Percentiles rank a stretch among this genome's conserved stretches.
Conservation (phyloP, 371 early-diverging fungal genomes). For the Rhizopus sp. region DNA sequence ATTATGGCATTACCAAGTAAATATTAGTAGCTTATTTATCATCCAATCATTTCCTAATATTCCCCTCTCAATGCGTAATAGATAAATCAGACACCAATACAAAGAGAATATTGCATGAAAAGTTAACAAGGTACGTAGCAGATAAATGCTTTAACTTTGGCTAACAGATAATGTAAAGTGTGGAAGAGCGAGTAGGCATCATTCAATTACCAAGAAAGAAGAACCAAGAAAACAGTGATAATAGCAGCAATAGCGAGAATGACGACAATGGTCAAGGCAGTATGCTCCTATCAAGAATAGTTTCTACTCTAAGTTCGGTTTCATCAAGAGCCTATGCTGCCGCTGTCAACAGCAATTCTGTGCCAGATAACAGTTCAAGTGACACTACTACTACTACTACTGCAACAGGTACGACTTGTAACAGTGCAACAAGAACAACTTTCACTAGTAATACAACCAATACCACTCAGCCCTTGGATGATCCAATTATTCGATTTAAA, state of each 20-base stretch:
- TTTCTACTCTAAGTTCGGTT: conserved; percentile 27
- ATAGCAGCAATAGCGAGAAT: background rate
- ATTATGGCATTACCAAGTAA: conserved; percentile 61
- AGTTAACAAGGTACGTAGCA: conserved; percentile 5
- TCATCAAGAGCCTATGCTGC: conserved; percentile 10
- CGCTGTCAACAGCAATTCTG: conserved; percentile 11
- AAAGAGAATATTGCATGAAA: conserved; percentile 18
- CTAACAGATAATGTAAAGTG: conserved; percentile 18
- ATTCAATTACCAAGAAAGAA: conserved; percentile 12
- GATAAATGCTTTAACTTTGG: background rate
- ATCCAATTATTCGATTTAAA: conserved; percentile 32
- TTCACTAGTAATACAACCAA: background rate
- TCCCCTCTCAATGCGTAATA: background rate
- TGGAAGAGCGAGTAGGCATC: conserved; percentile 44
- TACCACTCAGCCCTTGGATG: conserved; percentile 1
- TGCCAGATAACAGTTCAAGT: background rate
- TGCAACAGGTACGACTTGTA: too few relatives aligned
- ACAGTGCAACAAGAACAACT: background rate
- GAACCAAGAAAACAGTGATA: background rate
- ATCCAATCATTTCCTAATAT: background rate
- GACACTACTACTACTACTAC: background rate
- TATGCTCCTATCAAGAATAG: conserved; percentile 20
- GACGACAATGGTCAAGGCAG: background rate
- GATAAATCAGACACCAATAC: conserved; percentile 36
- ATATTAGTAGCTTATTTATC: background rate